Base-by-base conservation (phyloP, 306 rosid genomes). In the Prosopis cineraria region DNA sequence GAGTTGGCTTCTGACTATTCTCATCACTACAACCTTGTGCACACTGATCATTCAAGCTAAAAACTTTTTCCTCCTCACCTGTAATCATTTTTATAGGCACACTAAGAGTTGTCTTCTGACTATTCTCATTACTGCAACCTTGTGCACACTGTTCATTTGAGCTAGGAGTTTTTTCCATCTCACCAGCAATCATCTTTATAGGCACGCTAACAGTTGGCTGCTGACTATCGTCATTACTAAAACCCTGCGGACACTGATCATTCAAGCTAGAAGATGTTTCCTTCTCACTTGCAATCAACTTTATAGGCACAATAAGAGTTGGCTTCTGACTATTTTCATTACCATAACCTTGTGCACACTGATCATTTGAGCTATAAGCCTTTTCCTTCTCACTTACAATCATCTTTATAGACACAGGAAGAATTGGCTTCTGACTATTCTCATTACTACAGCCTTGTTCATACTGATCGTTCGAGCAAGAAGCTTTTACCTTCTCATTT, bases 1-100 rank as follows among this genome's bases (percentile, higher is more conserved):
- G 45, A 62, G 9, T 10, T 37, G 29, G 45, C 55, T 50, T 73
- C 52, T 73, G 74, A 79, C 24, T 52, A 39, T 30, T 39, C 62
- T 40, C 55, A 36, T 34, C 36, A n/a, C 44, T 19, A 67, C 12
- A 37, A 66, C 7, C 50, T 39, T 39, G 41, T 62, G 24, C 43
- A 8, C 43, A 10, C 11, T 30, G 24, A 62, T 62, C 25, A 17
- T 33, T 31, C 6, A 9, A 7, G 68, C 68, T 33, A 62, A 11
- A 6, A 62, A 2, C 31, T 22, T 40, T 7, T 39, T n/a, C 59
- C 59, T n/a, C 17, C 22, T 48, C 55, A 48, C 10, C 24, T 41
- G 17, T 3, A 12, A 0, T 41, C 47, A 41, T 12, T 4, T 41
- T 41, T 2, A 2, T 2, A 10, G 4, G 17, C 4, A 41, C 47